Conservation (phyloP, 345 rosid species). For the Sisymbrium altissimum region DNA sequence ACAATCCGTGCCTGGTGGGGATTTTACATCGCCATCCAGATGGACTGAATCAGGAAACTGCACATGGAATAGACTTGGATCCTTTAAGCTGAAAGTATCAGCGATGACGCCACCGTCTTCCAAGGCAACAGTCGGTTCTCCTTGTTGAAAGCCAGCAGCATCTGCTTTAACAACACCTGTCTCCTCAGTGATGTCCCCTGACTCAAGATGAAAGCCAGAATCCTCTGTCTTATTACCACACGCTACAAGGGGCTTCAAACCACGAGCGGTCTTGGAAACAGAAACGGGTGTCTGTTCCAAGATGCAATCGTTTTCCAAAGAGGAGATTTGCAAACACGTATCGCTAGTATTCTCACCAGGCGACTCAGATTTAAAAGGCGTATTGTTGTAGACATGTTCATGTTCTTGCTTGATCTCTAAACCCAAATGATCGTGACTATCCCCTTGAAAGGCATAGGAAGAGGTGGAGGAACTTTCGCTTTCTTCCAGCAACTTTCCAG, state of each 20-base stretch:
- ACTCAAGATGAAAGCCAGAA: slow-evolving; percentile 25
- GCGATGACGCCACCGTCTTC: slow-evolving; percentile 31
- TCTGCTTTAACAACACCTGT: slow-evolving; percentile 30
- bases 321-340: slow-evolving; percentile 33
- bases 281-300: slow-evolving; percentile 35
- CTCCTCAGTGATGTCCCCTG: slow-evolving; percentile 35
- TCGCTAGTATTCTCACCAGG: slow-evolving; percentile 28
- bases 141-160: slow-evolving; percentile 29
- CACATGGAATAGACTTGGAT: slow-evolving; percentile 32
- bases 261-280: slow-evolving; percentile 25
- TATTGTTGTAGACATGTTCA: slow-evolving; percentile 25
- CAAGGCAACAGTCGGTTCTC: slow-evolving; percentile 25
- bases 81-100: slow-evolving; percentile 35
- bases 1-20: slow-evolving; percentile 30
- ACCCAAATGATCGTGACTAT: slow-evolving; percentile 39
- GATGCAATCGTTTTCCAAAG: slow-evolving; percentile 33
- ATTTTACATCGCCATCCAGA: slow-evolving; percentile 38
- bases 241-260: slow-evolving; percentile 30
- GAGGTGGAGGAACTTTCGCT: slow-evolving; percentile 77
- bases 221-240: slow-evolving; percentile 23
- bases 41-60: slow-evolving; percentile 37
- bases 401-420: slow-evolving; percentile 38
- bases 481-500: slow-evolving; percentile 79
- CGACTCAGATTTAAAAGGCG: slow-evolving; percentile 42
- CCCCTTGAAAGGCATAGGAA: slow-evolving; percentile 59